These are phyloP conservation scores for Nakazawaea wickerhamii DNA, from an alignment of 805 yeast species.

Conservation along the genomic window DNA sequence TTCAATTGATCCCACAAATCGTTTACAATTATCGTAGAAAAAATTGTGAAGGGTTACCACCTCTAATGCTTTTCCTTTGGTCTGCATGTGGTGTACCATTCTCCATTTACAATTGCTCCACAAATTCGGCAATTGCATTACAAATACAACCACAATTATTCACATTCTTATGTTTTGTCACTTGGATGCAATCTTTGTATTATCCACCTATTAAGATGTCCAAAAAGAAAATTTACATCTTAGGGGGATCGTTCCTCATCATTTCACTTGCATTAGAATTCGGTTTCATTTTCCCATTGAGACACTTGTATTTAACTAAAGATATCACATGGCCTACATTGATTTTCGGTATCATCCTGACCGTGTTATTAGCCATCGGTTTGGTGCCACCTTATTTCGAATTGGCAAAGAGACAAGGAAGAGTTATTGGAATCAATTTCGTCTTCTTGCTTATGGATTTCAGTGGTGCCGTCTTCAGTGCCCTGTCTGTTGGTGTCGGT, in stretches of 20 bases:
- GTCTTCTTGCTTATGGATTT: conserved; percentile 71
- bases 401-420: conserved; percentile 69
- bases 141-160: conserved; percentile 87
- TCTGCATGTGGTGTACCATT: conserved; percentile 73
- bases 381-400: conserved; percentile 88
- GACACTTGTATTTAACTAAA: conserved; percentile 38
- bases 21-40: conserved; percentile 63
- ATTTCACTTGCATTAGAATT: conserved; percentile 56
- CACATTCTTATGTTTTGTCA: conserved; percentile 57
- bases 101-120: conserved; percentile 73
- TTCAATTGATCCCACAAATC: conserved; percentile 78
- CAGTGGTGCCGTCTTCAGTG: conserved; percentile 76
- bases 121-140: conserved; percentile 67
- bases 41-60: conserved; percentile 88
- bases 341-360: conserved; percentile 75
- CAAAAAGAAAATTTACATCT: conserved; percentile 19
- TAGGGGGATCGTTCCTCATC: conserved; percentile 33
- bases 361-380: conserved; percentile 70
- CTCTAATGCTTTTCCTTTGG: conserved; percentile 88
- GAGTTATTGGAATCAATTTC: conserved; percentile 87
- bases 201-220: conserved; percentile 18
- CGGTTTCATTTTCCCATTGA: conserved; percentile 68
- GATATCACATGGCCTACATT: conserved; percentile 67
- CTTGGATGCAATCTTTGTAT: conserved; percentile 63
- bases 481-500: conserved; percentile 38